phyloP scores from a whole-genome alignment of 2,329 filamentous ascomycete genomes.

The Aotearoamyces nothofagi region DNA sequence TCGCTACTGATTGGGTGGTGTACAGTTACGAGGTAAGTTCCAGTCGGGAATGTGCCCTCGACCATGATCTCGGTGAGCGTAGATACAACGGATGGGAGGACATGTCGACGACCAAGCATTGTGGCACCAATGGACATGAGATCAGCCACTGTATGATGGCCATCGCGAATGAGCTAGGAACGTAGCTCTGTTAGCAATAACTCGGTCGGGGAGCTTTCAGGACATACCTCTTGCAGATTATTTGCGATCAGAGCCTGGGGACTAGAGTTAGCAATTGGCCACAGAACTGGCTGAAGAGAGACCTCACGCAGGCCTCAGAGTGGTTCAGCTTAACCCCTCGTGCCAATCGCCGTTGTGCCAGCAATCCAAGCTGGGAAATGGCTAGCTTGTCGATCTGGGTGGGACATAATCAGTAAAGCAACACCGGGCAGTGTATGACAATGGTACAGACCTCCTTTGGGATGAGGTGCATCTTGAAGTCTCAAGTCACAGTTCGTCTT shows the following conservation, averaged over 20 bases:
- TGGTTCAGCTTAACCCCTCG: conserved; percentile 83
- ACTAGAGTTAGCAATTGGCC: conserved; percentile 8
- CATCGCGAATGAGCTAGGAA: conserved; percentile 76
- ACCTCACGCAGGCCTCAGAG: conserved; percentile 62
- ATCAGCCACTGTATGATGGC: conserved; percentile 77
- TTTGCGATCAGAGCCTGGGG: conserved; percentile 63
- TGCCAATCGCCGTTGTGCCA: conserved; percentile 79
- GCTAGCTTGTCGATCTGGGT: conserved; percentile 95
- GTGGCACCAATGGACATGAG: conserved; percentile 85
- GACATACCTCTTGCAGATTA: conserved; percentile 72
- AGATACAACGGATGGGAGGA: conserved; percentile 65
- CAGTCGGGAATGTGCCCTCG: conserved; percentile 81
- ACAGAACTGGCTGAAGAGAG: conserved; percentile 5
- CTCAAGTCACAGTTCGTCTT: no score
- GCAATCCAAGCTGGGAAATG: conserved; percentile 74
- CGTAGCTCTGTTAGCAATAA: conserved; percentile 2
- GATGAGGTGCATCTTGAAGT: conserved; percentile 29
- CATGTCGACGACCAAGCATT: conserved; percentile 87
- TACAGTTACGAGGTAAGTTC: conserved; percentile 89
- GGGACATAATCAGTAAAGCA: conserved; percentile 3
- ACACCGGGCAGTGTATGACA: conserved; percentile 1
- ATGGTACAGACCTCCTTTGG: conserved; percentile 29
- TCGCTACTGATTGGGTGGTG: conserved; percentile 78
- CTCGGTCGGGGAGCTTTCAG: neutral
- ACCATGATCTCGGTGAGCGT: conserved; percentile 79